Evolutionary conservation across 2,329 filamentous ascomycete species (phyloP), one percentile per base, ranked within the genome.

Genomic region (Pseudocercospora crystallina): DNA sequence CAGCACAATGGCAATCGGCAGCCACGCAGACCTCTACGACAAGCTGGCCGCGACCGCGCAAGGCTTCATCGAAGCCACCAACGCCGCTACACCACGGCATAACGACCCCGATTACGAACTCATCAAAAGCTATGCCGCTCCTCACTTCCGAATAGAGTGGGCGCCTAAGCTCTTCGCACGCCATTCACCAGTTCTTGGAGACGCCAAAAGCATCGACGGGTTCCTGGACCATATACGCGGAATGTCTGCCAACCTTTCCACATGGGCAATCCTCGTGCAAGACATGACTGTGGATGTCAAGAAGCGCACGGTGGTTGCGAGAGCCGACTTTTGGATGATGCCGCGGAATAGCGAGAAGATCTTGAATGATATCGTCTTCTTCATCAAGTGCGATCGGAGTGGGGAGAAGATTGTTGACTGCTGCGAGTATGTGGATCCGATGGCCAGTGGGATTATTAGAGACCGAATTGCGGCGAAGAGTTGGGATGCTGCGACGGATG

Each of bases 321-420:
- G 52, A n/a, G 53, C 47, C 13, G 52, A 58, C 14, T 55, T 55
- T 40, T 53, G 49, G 41, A 58, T 58, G 55, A 34, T 51, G n/a
- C 52, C 47, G 29, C 17, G 31, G 11, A 49, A 43, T 39, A 30
- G 40, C 5, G 56, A 51, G 15, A 54, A 51, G 47, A 49, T 58
- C 2, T 42, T 13, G 8, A 55, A 58, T 53, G 55, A 58, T 43
- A 52, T 58, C 15, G 49, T 58, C 5, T 55, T 54, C 14, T 55
- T 53, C 14, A 33, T 58, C 15, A 58, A 46, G 40, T 45, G 49
- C 31, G 55, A 58, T 37, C 34, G 37, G 46, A 43, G 26, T 17
- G 52, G 52, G 5, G 49, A 48, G 32, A 54, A 49, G 49, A 35
- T 53, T 29, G 31, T 51, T 2, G 52, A 51, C 42, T 57, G 54